phyloP scores from a whole-genome alignment of 768 basidiomycete species.

The Suillus paluster region DNA sequence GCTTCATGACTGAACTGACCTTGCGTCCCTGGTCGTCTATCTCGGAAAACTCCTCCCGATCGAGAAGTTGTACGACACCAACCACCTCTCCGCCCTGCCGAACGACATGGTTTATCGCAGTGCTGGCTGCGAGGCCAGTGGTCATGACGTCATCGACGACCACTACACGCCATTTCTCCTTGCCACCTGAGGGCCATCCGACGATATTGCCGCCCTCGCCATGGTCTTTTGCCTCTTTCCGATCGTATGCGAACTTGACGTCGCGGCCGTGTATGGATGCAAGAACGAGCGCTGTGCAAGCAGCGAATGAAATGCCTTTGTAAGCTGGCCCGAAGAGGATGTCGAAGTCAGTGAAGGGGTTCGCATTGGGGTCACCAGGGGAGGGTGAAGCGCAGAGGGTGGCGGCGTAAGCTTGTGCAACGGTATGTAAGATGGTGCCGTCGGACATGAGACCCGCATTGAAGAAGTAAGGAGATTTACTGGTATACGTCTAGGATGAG shows the following conservation, averaged over 20 bases:
- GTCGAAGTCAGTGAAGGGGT: conserved; percentile 57
- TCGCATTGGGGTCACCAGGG: conserved; percentile 21
- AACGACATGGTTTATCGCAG: conserved; percentile 76
- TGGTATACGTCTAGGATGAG: conserved; percentile 29
- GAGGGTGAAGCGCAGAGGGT: conserved; percentile 67
- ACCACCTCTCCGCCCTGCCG: conserved; percentile 79
- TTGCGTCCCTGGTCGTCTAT: conserved; percentile 36
- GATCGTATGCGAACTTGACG: conserved; percentile 88
- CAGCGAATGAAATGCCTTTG: conserved; percentile 94
- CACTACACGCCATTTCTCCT: conserved; percentile 60
- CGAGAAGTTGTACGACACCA: conserved; percentile 86
- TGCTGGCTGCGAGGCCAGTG: conserved; percentile 84
- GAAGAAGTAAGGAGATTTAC: conserved; percentile 95
- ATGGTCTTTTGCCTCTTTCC: conserved; percentile 95
- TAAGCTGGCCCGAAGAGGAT: conserved; percentile 97
- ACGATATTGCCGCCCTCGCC: conserved; percentile 95
- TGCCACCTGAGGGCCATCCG: conserved; percentile 80
- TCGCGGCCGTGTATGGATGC: conserved; percentile 63
- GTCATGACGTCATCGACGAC: conserved; percentile 98
- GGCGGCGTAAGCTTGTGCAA: conserved; percentile 83
- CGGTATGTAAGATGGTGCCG: conserved; percentile 75
- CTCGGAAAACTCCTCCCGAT: conserved; percentile 49
- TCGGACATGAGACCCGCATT: conserved; percentile 90
- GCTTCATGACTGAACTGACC: conserved; percentile 80
- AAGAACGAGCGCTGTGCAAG: conserved; percentile 79